A percentile compares a stretch with the other conserved stretches of the same genome.
phyloP scores from a whole-genome alignment of 441 rosid species.

The Capsella rubella region DNA sequence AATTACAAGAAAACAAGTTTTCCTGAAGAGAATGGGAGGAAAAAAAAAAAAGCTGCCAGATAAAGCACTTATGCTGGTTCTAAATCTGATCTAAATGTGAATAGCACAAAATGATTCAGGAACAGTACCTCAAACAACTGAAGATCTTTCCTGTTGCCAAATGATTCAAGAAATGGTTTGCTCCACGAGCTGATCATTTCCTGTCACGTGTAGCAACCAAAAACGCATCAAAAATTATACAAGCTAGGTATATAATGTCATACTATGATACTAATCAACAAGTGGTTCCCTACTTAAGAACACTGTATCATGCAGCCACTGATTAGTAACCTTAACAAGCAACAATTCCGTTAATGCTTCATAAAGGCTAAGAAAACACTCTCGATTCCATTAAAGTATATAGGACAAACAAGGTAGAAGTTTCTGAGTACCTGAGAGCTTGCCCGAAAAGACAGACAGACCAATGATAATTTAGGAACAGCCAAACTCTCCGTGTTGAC shows the following conservation, averaged over 20 bases:
- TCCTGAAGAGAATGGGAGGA: neutral
- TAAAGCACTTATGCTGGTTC: slow-evolving; percentile 5
- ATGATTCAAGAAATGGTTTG: slow-evolving; percentile 64
- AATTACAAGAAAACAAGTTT: slow-evolving; percentile 15
- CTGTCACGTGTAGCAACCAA: slow-evolving; percentile 50
- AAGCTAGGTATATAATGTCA: neutral
- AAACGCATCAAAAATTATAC: slow-evolving; percentile 2
- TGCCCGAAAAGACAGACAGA: slow-evolving; percentile 87
- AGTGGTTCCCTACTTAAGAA: neutral
- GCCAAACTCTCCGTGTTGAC: slow-evolving; percentile 42
- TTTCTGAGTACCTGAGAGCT: slow-evolving; percentile 68
- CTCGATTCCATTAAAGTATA: neutral
- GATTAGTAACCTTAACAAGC: neutral
- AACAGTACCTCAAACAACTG: slow-evolving; percentile 82
- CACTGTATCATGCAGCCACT: slow-evolving; percentile 8
- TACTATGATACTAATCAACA: slow-evolving; percentile 4
- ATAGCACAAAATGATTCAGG: slow-evolving; percentile 4
- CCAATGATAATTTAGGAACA: slow-evolving; percentile 61
- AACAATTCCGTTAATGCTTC: neutral
- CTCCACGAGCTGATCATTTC: slow-evolving; percentile 87
- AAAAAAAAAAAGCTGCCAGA: slow-evolving; percentile 10
- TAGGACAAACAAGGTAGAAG: neutral
- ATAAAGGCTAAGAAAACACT: slow-evolving; percentile 16
- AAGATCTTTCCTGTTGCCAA: slow-evolving; percentile 59
- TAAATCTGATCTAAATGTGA: neutral